Conservation (phyloP, 768 basidiomycete species). For the Boletus pseudopeckii region DNA sequence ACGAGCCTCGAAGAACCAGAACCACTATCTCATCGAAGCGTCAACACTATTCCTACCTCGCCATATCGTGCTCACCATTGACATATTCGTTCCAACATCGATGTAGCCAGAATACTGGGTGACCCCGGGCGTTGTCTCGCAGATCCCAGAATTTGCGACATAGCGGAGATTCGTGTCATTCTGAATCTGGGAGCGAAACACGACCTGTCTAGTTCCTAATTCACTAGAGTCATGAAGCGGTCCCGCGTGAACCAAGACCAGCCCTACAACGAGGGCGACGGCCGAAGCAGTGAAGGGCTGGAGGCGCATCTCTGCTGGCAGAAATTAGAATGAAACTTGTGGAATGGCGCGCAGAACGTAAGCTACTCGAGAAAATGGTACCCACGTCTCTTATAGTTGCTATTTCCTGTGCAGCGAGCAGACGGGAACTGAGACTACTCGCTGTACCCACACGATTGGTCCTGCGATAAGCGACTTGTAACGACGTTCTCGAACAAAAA, state of each 20-base stretch:
- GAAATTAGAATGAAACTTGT: not conserved
- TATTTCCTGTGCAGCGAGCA: not conserved
- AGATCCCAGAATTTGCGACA: constrained; percentile 57
- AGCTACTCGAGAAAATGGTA: not conserved
- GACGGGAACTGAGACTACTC: not conserved
- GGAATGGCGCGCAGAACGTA: not conserved
- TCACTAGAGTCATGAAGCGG: not conserved
- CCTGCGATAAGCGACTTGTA: too few species aligned
- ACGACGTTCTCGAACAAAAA: not conserved
- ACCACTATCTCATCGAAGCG: constrained; percentile 44
- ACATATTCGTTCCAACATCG: constrained; percentile 54
- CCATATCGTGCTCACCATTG: constrained; percentile 40
- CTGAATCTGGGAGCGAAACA: constrained; percentile 19
- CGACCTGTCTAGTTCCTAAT: not conserved
- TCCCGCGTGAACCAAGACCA: not conserved
- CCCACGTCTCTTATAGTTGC: not conserved
- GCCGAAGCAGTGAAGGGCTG: not conserved
- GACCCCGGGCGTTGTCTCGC: constrained; percentile 63
- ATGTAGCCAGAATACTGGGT: constrained; percentile 61
- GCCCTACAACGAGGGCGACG: not conserved
- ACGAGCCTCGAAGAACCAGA: constrained; percentile 72
- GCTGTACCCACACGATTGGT: not conserved
- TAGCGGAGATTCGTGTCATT: constrained; percentile 39
- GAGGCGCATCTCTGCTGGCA: constrained; percentile 14
- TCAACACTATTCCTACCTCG: constrained; percentile 1